Percentiles rank a stretch among this genome's conserved stretches.
Evolutionary conservation across 805 yeast species (phyloP).

Genomic region (Yarrowia hollandica): DNA sequence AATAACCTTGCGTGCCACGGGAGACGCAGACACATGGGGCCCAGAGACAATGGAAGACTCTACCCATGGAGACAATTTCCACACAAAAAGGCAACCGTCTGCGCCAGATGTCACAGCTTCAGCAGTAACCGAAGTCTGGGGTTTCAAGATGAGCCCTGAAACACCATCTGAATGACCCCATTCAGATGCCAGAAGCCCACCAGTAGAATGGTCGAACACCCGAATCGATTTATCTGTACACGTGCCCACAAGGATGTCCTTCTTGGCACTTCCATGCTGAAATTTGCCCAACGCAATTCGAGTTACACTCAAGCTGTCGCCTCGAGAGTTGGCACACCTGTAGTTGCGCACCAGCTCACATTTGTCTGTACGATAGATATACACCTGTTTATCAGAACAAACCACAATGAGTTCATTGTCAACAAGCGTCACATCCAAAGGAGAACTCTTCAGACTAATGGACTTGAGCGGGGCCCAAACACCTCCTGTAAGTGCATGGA

Average conservation of each 20-base stretch:
- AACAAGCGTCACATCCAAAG: constrained; percentile 33
- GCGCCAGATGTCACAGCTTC: constrained; percentile 35
- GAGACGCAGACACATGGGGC: neutral
- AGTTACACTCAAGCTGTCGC: constrained; percentile 23
- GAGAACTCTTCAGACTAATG: constrained; percentile 52
- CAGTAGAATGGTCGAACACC: constrained; percentile 48
- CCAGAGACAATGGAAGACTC: neutral
- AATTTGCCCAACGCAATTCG: constrained; percentile 35
- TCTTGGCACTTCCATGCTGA: constrained; percentile 30
- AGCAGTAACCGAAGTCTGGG: constrained; percentile 2
- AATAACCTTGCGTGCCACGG: constrained; percentile 10
- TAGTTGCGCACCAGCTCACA: constrained; percentile 45
- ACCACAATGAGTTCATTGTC: constrained; percentile 50
- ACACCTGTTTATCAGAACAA: constrained; percentile 52
- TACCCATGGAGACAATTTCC: constrained; percentile 31
- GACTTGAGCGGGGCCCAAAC: constrained; percentile 22
- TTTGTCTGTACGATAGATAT: constrained; percentile 44
- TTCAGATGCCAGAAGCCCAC: constrained; percentile 50
- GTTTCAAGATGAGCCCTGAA: constrained; percentile 43
- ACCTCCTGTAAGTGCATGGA: constrained; percentile 43
- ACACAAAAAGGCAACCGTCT: constrained; percentile 38
- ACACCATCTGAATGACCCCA: constrained; percentile 65
- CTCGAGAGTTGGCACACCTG: constrained; percentile 37
- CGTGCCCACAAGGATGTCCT: constrained; percentile 36
- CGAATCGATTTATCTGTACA: constrained; percentile 61